phyloP scores from a whole-genome alignment of 805 yeast genomes.

The Metschnikowia sp. region DNA sequence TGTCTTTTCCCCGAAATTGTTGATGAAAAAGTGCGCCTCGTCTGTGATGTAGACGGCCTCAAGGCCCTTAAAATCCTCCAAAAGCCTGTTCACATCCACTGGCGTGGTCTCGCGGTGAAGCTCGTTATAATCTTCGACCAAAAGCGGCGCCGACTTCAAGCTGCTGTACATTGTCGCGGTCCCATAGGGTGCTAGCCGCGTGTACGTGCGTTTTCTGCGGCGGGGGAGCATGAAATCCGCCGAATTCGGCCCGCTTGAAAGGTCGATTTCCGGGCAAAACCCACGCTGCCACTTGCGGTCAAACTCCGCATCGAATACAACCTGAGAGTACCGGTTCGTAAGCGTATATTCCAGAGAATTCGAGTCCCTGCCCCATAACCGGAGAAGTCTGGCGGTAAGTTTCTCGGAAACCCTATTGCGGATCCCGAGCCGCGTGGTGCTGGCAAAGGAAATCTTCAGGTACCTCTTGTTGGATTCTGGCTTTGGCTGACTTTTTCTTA shows the following conservation, averaged over 20 bases:
- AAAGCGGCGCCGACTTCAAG: not conserved
- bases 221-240: not conserved
- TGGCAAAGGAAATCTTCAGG: too few relatives aligned
- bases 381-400: too few relatives aligned
- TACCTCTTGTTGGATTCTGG: too few relatives aligned
- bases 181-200: not conserved
- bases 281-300: constrained; percentile 3
- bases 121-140: not conserved
- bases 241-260: not conserved
- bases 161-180: not conserved
- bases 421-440: too few relatives aligned
- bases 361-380: too few relatives aligned
- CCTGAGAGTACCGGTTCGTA: not conserved
- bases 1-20: not conserved
- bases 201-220: not conserved
- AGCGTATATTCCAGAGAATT: too few relatives aligned
- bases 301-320: not conserved
- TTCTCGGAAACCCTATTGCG: too few relatives aligned
- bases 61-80: constrained; percentile 1
- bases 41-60: constrained; percentile 3
- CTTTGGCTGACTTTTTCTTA: too few relatives aligned
- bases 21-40: constrained; percentile 3
- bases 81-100: not conserved
- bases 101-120: not conserved
- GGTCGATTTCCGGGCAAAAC: not conserved